Percentiles rank a stretch among this genome's conserved stretches.
These are phyloP conservation scores for Phytophthora constricta DNA, from an alignment of 352 stramenopile species.

Conservation along the genomic window DNA sequence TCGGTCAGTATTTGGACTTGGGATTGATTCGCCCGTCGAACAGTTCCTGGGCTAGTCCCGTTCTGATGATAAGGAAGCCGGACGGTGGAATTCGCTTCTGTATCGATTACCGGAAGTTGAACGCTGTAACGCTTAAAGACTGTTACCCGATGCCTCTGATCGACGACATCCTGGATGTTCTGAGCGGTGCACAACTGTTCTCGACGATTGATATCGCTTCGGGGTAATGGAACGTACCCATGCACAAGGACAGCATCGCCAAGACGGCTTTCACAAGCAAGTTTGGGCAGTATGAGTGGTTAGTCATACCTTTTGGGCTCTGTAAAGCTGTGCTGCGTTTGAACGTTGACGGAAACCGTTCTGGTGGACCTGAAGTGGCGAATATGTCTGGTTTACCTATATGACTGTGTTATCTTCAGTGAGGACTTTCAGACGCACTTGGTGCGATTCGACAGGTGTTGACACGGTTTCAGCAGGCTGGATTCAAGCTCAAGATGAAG, in stretches of 20 bases:
- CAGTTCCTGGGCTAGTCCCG: neutral
- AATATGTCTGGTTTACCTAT: neutral
- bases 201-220: constrained; percentile 2
- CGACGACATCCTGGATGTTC: neutral
- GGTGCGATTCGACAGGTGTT: neutral
- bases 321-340: neutral
- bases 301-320: neutral
- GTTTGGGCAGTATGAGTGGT: neutral
- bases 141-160: constrained; percentile 1
- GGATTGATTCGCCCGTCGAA: neutral
- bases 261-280: constrained; percentile 5
- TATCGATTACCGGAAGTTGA: neutral
- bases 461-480: neutral
- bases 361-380: neutral
- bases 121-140: neutral
- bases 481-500: neutral
- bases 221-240: neutral
- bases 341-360: neutral
- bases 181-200: neutral
- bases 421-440: neutral
- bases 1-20: neutral
- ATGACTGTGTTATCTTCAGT: constrained; percentile 1
- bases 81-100: constrained; percentile 1
- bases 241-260: neutral
- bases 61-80: neutral